phyloP scores from a whole-genome alignment of 2,329 filamentous ascomycete genomes.

The Cordyceps tenuipes region DNA sequence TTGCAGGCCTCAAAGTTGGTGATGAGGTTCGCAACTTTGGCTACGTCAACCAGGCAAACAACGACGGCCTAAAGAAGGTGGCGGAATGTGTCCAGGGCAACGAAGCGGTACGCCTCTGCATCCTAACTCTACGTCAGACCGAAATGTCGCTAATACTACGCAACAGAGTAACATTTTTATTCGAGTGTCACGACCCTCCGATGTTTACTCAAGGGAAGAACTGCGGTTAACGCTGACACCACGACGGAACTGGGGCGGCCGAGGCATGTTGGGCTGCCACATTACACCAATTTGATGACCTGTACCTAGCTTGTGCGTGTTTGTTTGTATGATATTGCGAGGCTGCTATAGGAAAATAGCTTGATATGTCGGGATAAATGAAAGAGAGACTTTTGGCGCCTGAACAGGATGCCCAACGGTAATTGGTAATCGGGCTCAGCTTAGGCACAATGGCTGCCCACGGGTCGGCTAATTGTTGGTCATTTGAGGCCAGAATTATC shows the following conservation, averaged over 20 bases:
- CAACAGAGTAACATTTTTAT: conserved; percentile 62
- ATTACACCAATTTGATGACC: conserved; percentile 63
- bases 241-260: conserved; percentile 76
- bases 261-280: conserved; percentile 85
- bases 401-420: neutral
- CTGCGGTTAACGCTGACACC: conserved; percentile 68
- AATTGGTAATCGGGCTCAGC: neutral
- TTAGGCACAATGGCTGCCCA: neutral
- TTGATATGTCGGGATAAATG: neutral
- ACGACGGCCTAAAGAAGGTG: conserved; percentile 77
- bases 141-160: neutral
- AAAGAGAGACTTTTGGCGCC: neutral
- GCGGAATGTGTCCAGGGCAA: conserved; percentile 85
- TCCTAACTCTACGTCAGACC: neutral
- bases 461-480: neutral
- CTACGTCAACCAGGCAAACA: conserved; percentile 71
- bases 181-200: conserved; percentile 47
- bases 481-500: neutral
- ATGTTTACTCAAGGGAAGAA: conserved; percentile 39
- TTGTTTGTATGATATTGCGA: neutral
- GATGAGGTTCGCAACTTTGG: conserved; percentile 84
- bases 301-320: neutral
- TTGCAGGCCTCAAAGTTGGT: conserved; percentile 70
- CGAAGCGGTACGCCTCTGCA: conserved; percentile 67
- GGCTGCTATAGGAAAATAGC: neutral